Conservation (phyloP, 768 basidiomycete genomes). For the Dioszegia hungarica region DNA sequence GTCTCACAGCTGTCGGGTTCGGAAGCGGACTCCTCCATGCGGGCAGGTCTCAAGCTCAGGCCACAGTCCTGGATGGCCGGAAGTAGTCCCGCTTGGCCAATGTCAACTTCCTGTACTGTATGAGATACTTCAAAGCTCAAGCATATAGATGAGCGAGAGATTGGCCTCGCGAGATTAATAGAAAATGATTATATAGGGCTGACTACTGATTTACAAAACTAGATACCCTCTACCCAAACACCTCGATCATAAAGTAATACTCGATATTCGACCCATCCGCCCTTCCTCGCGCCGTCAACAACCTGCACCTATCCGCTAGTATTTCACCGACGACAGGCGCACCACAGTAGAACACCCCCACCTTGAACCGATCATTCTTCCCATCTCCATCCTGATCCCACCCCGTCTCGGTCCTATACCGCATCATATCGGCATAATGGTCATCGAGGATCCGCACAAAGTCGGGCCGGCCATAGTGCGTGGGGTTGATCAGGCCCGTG, state of each 20-base stretch:
- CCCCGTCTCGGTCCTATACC: conserved; percentile 2
- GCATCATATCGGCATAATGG: conserved; percentile 26
- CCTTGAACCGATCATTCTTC: conserved; percentile 15
- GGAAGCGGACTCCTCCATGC: too few relatives aligned
- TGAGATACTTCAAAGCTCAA: too few relatives aligned
- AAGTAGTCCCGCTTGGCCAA: too few relatives aligned
- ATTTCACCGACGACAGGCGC: conserved; percentile 25
- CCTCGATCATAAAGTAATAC: conserved; percentile 27
- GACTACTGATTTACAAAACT: too few relatives aligned
- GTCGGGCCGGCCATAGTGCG: conserved; percentile 23
- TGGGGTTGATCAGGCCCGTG: conserved; percentile 23
- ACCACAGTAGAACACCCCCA: conserved; percentile 29
- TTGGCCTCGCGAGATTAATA: too few relatives aligned
- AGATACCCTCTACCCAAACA: conserved; percentile 14
- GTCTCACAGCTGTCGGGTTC: too few relatives aligned
- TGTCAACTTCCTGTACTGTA: too few relatives aligned
- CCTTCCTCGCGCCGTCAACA: conserved; percentile 12
- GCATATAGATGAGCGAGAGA: too few relatives aligned
- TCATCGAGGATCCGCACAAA: conserved; percentile 22
- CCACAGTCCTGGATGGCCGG: too few relatives aligned
- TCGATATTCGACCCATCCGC: conserved; percentile 15
- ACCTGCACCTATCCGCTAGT: conserved; percentile 21
- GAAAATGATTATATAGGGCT: too few relatives aligned
- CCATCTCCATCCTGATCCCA: conserved; percentile 7
- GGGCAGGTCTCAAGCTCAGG: too few relatives aligned